phyloP scores from a whole-genome alignment of 1,139 yeast genomes.

The Blastobotrys apis region DNA sequence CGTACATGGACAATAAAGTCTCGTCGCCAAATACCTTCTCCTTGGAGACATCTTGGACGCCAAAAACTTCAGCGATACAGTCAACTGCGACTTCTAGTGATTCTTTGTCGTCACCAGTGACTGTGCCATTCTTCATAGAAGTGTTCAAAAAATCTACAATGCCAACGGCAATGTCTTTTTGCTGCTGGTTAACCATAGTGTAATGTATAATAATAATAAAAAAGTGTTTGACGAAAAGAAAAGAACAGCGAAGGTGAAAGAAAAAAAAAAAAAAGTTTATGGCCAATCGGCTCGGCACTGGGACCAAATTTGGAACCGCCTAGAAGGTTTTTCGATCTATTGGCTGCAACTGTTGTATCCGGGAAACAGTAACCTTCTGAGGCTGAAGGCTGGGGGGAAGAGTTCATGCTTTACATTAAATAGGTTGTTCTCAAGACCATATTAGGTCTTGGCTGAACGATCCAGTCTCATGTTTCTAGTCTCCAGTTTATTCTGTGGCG shows the following conservation, averaged over 20 bases:
- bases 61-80: slow-evolving; percentile 85
- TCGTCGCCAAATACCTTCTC: slow-evolving; percentile 47
- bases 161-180: slow-evolving; percentile 69
- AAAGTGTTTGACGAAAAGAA: not conserved
- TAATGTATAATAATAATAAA: not conserved
- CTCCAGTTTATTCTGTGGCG: too few species aligned
- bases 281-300: slow-evolving; percentile 19
- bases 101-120: slow-evolving; percentile 60
- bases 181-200: slow-evolving; percentile 15
- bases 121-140: slow-evolving; percentile 57
- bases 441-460: too few species aligned
- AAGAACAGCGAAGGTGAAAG: not conserved
- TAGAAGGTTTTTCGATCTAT: too few species aligned
- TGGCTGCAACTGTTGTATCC: too few species aligned
- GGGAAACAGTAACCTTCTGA: too few species aligned
- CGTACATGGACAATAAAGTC: slow-evolving; percentile 30
- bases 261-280: slow-evolving; percentile 4
- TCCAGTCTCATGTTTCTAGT: too few species aligned
- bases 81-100: slow-evolving; percentile 43
- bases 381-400: too few species aligned
- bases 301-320: too few species aligned
- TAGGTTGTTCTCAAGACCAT: too few species aligned
- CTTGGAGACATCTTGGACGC: slow-evolving; percentile 47
- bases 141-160: slow-evolving; percentile 67
- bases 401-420: too few species aligned